Evolutionary conservation across 148 eudicot genomes (phyloP).

Genomic region (Simmondsia chinensis): DNA sequence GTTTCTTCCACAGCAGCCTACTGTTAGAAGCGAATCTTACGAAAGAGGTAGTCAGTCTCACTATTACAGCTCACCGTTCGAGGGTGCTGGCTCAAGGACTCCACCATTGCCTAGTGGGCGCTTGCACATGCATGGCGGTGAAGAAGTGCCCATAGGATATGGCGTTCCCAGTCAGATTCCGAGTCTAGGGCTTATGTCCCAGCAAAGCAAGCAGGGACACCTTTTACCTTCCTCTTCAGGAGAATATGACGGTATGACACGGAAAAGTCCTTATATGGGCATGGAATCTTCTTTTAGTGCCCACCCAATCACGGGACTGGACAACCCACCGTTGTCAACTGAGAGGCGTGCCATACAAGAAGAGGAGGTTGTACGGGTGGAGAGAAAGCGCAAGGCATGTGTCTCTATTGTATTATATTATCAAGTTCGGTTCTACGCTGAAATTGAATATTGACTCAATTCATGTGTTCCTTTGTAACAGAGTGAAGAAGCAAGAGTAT

Average conservation of each 20-base stretch:
- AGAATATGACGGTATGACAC: constrained; percentile 32
- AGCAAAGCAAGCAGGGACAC: constrained; percentile 43
- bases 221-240: constrained; percentile 45
- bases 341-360: constrained; percentile 42
- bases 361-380: constrained; percentile 50
- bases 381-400: constrained; percentile 78
- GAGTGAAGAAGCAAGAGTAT: constrained; percentile 81
- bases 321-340: constrained; percentile 33
- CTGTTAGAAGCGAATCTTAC: constrained; percentile 52
- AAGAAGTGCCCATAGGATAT: constrained; percentile 45
- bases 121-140: constrained; percentile 40
- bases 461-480: no score
- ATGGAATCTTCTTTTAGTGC: constrained; percentile 36
- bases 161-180: constrained; percentile 42
- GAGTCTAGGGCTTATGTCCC: constrained; percentile 48
- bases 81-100: constrained; percentile 37
- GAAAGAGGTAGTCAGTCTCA: constrained; percentile 61
- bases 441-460: no score
- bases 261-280: constrained; percentile 26
- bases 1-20: constrained; percentile 90
- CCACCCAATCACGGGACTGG: constrained; percentile 42
- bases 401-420: no score
- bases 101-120: constrained; percentile 40
- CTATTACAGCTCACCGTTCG: constrained; percentile 46
- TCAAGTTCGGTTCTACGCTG: no score